Percentiles rank a stretch among this genome's conserved stretches.
phyloP scores from a whole-genome alignment of 192 early-diverging fungal genomes.

The Chytriomyces confervae region DNA sequence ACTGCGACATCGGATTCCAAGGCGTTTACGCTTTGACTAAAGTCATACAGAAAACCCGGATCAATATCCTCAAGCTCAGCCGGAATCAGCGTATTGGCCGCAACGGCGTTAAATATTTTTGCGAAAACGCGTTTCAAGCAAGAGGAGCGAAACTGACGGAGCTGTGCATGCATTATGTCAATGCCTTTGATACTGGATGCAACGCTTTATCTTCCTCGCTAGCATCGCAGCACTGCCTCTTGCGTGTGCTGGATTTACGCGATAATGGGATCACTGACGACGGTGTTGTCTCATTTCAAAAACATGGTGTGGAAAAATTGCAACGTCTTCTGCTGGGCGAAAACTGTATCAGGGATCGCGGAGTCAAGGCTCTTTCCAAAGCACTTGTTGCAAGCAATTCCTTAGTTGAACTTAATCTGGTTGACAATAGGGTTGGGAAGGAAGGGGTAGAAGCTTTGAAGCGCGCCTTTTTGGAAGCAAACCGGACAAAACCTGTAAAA shows the following conservation, averaged over 20 bases:
- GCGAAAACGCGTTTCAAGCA: no score
- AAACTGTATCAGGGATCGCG: conserved; percentile 19
- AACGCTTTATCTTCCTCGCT: not conserved
- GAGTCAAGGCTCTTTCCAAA: conserved; percentile 2
- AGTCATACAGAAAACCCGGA: not conserved
- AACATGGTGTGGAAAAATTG: not conserved
- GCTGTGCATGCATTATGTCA: not conserved
- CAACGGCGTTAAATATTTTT: not conserved
- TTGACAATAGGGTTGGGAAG: not conserved
- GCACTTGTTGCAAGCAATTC: not conserved
- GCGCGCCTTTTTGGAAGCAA: not conserved
- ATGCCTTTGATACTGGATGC: conserved; percentile 10
- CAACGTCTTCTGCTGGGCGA: not conserved
- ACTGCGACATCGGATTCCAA: conserved; percentile 22
- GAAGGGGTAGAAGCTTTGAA: conserved; percentile 5
- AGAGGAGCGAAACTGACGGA: not conserved
- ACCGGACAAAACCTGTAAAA: not conserved
- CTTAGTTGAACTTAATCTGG: conserved; percentile 13
- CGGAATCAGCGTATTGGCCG: conserved; percentile 18
- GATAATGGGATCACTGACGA: conserved; percentile 28
- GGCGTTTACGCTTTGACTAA: not conserved
- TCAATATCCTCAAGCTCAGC: conserved; percentile 5
- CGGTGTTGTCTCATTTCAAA: not conserved
- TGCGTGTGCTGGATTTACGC: conserved; percentile 19
- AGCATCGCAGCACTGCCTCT: not conserved